These are phyloP conservation scores for Alternaria infectoria DNA, from an alignment of 2,329 filamentous ascomycete genomes.

Conservation along the genomic window DNA sequence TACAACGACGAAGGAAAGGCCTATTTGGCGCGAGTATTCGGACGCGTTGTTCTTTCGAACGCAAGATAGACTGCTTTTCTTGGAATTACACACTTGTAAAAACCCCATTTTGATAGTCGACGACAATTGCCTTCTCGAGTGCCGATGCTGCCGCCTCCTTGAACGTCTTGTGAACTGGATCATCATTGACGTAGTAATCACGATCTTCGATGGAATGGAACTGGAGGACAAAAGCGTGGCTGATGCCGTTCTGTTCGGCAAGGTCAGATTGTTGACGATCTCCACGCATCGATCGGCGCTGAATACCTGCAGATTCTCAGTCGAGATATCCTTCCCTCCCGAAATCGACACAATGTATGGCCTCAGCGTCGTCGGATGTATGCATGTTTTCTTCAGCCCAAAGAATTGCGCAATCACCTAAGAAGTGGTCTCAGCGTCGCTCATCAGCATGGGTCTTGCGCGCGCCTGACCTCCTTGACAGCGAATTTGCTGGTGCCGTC, in stretches of 20 bases:
- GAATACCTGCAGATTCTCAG: conserved; percentile 40
- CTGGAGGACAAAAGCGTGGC: conserved; percentile 53
- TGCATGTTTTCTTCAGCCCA: conserved; percentile 37
- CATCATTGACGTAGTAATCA: conserved; percentile 52
- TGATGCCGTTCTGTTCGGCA: conserved; percentile 47
- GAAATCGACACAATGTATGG: conserved; percentile 40
- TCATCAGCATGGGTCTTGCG: not conserved
- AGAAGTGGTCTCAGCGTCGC: conserved; percentile 13
- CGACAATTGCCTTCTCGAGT: conserved; percentile 49
- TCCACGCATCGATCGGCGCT: conserved; percentile 33
- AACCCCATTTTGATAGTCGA: conserved; percentile 49
- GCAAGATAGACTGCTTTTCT: not conserved
- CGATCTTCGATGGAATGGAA: conserved; percentile 51
- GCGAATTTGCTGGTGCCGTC: conserved; percentile 28
- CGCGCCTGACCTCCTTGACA: conserved; percentile 35
- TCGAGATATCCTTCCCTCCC: conserved; percentile 44
- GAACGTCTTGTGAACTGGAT: conserved; percentile 50
- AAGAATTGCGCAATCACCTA: conserved; percentile 41
- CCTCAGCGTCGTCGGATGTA: conserved; percentile 31
- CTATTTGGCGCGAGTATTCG: not conserved
- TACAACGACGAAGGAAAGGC: not conserved
- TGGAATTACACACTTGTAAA: conserved; percentile 24
- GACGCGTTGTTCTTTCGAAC: not conserved
- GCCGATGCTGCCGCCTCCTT: conserved; percentile 40
- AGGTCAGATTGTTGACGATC: conserved; percentile 54